A percentile compares a stretch with the other conserved stretches of the same genome.
These are phyloP conservation scores for Chlorella sorokiniana DNA, from an alignment of 139 green algal species.

Conservation along the genomic window DNA sequence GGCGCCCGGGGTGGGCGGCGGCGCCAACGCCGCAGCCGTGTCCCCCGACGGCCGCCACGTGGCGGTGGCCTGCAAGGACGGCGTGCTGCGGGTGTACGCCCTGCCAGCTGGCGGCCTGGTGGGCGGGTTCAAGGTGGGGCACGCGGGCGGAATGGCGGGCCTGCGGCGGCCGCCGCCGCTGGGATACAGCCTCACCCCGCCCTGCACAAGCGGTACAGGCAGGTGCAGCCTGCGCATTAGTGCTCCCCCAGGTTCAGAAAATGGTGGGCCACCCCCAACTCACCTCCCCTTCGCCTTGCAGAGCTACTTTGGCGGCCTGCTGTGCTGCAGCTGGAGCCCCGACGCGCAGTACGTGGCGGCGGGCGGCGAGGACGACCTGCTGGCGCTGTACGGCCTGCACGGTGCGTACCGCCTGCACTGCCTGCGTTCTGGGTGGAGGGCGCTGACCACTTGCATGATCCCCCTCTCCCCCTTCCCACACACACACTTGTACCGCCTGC, in stretches of 20 bases:
- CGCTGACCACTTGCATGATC: not conserved
- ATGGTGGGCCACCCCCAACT: not conserved
- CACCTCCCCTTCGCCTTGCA: conserved; percentile 13
- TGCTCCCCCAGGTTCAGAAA: too few relatives aligned
- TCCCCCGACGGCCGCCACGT: conserved; percentile 77
- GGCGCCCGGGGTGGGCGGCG: conserved; percentile 33
- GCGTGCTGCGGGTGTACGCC: conserved; percentile 76
- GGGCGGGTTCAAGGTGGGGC: conserved; percentile 70
- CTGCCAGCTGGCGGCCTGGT: conserved; percentile 52
- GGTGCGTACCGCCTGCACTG: not conserved
- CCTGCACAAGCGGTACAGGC: too few relatives aligned
- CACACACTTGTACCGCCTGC: not conserved
- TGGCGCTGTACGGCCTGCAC: conserved; percentile 76
- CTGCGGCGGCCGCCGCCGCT: too few relatives aligned
- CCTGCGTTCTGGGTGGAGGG: not conserved
- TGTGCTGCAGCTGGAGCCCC: conserved; percentile 86
- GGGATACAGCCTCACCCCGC: too few relatives aligned
- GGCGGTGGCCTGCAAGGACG: conserved; percentile 79
- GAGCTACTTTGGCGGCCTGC: conserved; percentile 88
- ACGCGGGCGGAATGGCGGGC: too few relatives aligned
- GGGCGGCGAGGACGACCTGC: conserved; percentile 92
- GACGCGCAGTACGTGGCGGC: conserved; percentile 81
- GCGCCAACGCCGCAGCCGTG: conserved; percentile 72
- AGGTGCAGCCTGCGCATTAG: too few relatives aligned
- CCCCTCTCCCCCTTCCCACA: not conserved